A percentile compares a stretch with the other conserved stretches of the same genome.
Conservation (phyloP, 768 basidiomycete species). For the Panellus pusillus region DNA sequence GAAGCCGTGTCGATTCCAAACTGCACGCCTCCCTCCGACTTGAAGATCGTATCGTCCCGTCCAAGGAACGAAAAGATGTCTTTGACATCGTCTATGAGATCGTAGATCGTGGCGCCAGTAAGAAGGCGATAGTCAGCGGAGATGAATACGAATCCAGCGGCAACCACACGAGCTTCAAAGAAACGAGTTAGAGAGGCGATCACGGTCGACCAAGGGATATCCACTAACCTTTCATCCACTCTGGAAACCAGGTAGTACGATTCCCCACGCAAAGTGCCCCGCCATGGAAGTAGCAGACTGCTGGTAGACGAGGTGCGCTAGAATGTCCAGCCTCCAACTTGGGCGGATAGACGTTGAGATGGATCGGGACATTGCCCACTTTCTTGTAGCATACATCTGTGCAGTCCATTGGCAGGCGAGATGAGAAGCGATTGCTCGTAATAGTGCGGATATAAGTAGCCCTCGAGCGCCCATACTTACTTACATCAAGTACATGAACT, state of each 20-base stretch:
- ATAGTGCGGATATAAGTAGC: not conserved
- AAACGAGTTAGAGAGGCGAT: not conserved
- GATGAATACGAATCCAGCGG: constrained; percentile 55
- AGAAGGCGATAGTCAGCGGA: constrained; percentile 65
- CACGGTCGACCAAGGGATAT: not conserved
- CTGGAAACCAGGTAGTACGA: constrained; percentile 60
- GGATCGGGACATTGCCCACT: constrained; percentile 24
- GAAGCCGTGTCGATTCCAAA: constrained; percentile 43
- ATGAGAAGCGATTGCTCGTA: not conserved
- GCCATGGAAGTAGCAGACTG: constrained; percentile 48
- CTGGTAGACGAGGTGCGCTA: constrained; percentile 25
- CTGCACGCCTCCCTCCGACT: not conserved
- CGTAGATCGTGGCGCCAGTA: constrained; percentile 53
- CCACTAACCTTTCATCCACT: constrained; percentile 57
- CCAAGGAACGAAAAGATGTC: constrained; percentile 53
- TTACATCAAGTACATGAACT: too few relatives aligned
- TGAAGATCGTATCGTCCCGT: constrained; percentile 21
- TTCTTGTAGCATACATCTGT: constrained; percentile 39
- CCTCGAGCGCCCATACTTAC: too few relatives aligned
- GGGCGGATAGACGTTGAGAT: constrained; percentile 36
- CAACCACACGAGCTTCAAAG: constrained; percentile 43
- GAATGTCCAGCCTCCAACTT: not conserved
- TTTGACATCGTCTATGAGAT: constrained; percentile 57
- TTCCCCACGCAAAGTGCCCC: constrained; percentile 65
- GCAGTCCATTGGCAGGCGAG: constrained; percentile 13